Conservation (phyloP, 768 basidiomycete species). For the Saitozyma sp. region DNA sequence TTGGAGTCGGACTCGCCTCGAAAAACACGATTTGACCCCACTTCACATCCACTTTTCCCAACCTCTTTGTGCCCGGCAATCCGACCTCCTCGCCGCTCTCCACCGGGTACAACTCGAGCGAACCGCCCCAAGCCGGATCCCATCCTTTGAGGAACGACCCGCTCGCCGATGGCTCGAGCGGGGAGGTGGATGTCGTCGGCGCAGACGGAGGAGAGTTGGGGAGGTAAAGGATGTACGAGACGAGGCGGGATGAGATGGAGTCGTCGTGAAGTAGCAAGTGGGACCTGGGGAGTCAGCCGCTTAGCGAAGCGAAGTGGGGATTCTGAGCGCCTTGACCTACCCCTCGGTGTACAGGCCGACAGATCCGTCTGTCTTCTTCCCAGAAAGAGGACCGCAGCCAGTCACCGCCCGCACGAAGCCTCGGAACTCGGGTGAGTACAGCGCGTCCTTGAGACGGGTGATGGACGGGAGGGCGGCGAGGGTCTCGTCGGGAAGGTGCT, state of each 20-base stretch:
- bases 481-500: constrained; percentile 73
- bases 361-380: constrained; percentile 90
- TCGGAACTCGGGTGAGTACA: constrained; percentile 82
- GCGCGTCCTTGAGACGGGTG: constrained; percentile 78
- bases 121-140: constrained; percentile 88
- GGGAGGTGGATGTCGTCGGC: constrained; percentile 61
- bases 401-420: constrained; percentile 80
- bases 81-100: constrained; percentile 64
- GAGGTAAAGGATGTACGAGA: constrained; percentile 97
- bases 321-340: constrained; percentile 56
- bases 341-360: constrained; percentile 87
- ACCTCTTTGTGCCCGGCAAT: constrained; percentile 59
- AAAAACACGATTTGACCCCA: constrained; percentile 57
- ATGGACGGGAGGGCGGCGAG: constrained; percentile 76
- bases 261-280: constrained; percentile 97
- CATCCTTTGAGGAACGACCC: constrained; percentile 60
- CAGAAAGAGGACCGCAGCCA: constrained; percentile 87
- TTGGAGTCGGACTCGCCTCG: constrained; percentile 40
- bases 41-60: constrained; percentile 48
- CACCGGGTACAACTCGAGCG: constrained; percentile 84
- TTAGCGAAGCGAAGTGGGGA: no score
- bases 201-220: constrained; percentile 57
- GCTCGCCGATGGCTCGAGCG: constrained; percentile 33
- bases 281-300: constrained; percentile 30
- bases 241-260: constrained; percentile 87